Evolutionary conservation across 139 green algal species (phyloP).

Genomic region (Volvox reticuliferus): DNA sequence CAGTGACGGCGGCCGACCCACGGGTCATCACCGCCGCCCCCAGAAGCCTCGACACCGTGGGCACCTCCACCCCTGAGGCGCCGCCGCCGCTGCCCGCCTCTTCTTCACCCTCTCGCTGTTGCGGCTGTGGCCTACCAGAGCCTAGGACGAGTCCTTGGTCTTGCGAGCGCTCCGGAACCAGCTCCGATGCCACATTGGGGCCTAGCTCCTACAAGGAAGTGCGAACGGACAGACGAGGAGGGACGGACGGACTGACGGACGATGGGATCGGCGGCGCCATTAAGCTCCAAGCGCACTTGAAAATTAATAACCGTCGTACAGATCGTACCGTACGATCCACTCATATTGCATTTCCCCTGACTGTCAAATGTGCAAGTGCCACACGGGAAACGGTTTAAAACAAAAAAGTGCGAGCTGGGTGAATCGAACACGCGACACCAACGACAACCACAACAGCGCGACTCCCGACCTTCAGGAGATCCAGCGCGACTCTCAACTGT

Average conservation of each 20-base stretch:
- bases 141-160: not conserved
- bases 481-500: conserved; percentile 26
- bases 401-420: too few species aligned
- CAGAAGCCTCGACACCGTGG: not conserved
- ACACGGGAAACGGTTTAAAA: too few species aligned
- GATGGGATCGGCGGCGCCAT: too few species aligned
- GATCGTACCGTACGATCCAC: too few species aligned
- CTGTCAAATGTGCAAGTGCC: too few species aligned
- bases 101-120: not conserved
- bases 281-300: too few species aligned
- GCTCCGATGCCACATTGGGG: not conserved
- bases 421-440: too few species aligned
- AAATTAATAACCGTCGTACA: too few species aligned
- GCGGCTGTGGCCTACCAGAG: not conserved
- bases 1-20: not conserved
- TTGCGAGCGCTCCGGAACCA: conserved; percentile 9
- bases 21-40: conserved; percentile 4
- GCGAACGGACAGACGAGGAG: too few species aligned
- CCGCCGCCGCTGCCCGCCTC: not conserved
- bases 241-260: too few species aligned
- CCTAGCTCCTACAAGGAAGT: conserved; percentile 4
- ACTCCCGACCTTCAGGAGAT: not conserved
- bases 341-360: too few species aligned
- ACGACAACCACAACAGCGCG: too few species aligned
- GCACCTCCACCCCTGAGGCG: not conserved